phyloP scores from a whole-genome alignment of 1,139 yeast genomes.

The Hansenula sp. region DNA sequence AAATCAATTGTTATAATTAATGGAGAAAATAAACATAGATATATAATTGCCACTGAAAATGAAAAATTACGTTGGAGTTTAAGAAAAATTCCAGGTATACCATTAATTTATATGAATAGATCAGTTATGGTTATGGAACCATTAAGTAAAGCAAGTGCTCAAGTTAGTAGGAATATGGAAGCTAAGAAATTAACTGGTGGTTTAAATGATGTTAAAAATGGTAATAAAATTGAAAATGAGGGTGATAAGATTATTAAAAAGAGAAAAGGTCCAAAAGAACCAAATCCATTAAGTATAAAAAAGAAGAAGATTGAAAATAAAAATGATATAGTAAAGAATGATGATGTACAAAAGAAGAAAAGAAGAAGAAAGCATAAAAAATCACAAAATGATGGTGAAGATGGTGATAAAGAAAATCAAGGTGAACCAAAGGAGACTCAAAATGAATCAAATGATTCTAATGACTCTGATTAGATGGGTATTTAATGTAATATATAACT shows the following conservation, averaged over 20 bases:
- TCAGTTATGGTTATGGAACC: slow-evolving; percentile 98
- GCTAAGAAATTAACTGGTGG: slow-evolving; percentile 68
- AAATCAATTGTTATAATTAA: slow-evolving; percentile 62
- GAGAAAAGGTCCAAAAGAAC: slow-evolving; percentile 70
- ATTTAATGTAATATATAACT: too few relatives aligned
- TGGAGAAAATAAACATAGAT: slow-evolving; percentile 84
- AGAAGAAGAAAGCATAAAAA: slow-evolving; percentile 38
- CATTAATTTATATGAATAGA: slow-evolving; percentile 79
- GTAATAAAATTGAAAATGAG: slow-evolving; percentile 22
- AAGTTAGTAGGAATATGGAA: slow-evolving; percentile 54
- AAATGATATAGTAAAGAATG: slow-evolving; percentile 9
- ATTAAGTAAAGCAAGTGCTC: slow-evolving; percentile 64
- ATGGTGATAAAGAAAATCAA: not conserved
- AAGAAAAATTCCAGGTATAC: slow-evolving; percentile 83
- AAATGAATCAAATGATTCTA: slow-evolving; percentile 14
- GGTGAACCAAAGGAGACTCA: not conserved
- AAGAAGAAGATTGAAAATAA: slow-evolving; percentile 42
- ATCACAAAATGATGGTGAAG: not conserved
- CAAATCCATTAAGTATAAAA: slow-evolving; percentile 81
- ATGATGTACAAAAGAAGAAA: slow-evolving; percentile 24
- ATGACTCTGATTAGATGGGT: too few relatives aligned
- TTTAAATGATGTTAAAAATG: slow-evolving; percentile 46
- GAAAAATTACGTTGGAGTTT: slow-evolving; percentile 60
- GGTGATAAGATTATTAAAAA: slow-evolving; percentile 32
- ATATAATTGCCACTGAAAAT: slow-evolving; percentile 82